These are phyloP conservation scores for Kwoniella dendrophila DNA, from an alignment of 768 basidiomycete genomes.

Conservation along the genomic window DNA sequence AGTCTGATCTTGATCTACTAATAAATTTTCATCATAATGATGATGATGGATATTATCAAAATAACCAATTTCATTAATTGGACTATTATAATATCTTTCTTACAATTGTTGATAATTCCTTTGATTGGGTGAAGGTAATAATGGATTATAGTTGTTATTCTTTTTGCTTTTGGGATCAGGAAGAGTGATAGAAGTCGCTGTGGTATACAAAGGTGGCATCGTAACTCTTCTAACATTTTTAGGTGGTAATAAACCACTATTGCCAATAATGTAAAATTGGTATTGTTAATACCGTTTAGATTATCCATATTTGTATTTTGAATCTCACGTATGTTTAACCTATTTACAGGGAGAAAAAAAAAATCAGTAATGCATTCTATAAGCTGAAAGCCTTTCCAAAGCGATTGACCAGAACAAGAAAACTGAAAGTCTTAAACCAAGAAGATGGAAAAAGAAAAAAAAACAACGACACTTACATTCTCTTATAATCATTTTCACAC, in stretches of 20 bases:
- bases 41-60: too few relatives aligned
- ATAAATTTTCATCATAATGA: not conserved
- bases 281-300: too few relatives aligned
- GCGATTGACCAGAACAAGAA: not conserved
- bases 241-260: not conserved
- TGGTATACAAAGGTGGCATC: constrained; percentile 2
- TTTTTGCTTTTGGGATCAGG: not conserved
- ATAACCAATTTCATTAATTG: too few relatives aligned
- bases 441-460: not conserved
- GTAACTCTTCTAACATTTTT: constrained; percentile 7
- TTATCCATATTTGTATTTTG: not conserved
- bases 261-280: not conserved
- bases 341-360: too few relatives aligned
- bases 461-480: constrained; percentile 6
- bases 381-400: not conserved
- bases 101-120: too few relatives aligned
- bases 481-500: constrained; percentile 11
- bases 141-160: too few relatives aligned
- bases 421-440: not conserved
- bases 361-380: too few relatives aligned
- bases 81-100: too few relatives aligned
- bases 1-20: not conserved
- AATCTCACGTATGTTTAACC: not conserved
- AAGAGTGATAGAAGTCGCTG: constrained; percentile 1
- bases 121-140: too few relatives aligned